These are phyloP conservation scores for Irpex rosettiformis DNA, from an alignment of 1,284 basidiomycete species.

Conservation along the genomic window DNA sequence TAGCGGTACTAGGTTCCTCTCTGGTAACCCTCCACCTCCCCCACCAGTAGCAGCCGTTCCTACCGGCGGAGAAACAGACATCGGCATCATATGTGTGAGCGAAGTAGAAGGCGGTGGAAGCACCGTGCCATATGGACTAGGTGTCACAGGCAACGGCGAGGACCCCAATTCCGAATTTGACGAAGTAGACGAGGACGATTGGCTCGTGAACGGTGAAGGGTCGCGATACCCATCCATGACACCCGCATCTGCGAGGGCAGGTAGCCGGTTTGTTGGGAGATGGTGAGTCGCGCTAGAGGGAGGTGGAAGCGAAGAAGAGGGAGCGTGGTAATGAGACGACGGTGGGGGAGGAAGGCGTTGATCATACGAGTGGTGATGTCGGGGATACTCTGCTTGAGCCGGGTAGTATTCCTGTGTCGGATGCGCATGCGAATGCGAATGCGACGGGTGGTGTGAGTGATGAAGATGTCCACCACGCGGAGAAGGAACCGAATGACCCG, in stretches of 20 bases:
- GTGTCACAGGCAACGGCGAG: constrained; percentile 23
- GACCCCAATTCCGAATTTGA: constrained; percentile 19
- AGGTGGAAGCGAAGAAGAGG: neutral
- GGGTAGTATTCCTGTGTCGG: neutral
- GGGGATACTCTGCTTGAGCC: neutral
- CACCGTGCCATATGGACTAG: constrained; percentile 7
- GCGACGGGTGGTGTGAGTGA: neutral
- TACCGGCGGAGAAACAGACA: too few relatives aligned
- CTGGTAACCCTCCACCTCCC: neutral
- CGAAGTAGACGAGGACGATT: constrained; percentile 25
- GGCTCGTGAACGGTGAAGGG: constrained; percentile 25
- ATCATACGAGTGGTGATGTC: neutral
- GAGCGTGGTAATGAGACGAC: neutral
- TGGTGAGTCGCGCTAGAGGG: neutral
- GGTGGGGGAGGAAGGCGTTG: too few relatives aligned
- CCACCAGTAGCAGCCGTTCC: neutral
- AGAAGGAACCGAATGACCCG: too few relatives aligned
- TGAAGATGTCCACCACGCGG: too few relatives aligned
- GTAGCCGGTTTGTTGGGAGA: constrained; percentile 14
- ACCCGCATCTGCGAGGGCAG: constrained; percentile 23
- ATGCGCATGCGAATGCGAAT: neutral
- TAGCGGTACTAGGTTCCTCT: constrained; percentile 28
- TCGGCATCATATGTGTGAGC: too few relatives aligned
- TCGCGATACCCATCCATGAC: constrained; percentile 24
- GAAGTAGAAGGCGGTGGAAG: constrained; percentile 15